Conservation (phyloP, 805 yeast species). For the Saturnispora besseyi region DNA sequence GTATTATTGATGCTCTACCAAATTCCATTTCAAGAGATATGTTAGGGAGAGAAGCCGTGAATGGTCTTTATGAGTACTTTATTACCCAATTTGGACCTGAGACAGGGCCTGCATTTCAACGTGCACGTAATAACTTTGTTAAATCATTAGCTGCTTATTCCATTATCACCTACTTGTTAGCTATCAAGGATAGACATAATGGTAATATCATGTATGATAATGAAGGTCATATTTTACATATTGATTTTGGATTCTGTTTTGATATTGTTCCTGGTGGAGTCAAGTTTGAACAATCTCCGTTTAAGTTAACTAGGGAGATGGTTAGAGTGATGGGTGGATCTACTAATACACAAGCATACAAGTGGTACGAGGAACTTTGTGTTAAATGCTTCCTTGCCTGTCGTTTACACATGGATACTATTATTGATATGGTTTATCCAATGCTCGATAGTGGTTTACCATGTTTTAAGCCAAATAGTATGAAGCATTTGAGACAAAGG, state of each 20-base stretch:
- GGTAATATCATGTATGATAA: constrained; percentile 97
- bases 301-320: constrained; percentile 95
- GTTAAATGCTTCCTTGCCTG: constrained; percentile 85
- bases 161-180: constrained; percentile 79
- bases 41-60: constrained; percentile 98
- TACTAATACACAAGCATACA: constrained; percentile 72
- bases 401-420: constrained; percentile 79
- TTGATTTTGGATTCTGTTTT: constrained; percentile 97
- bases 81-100: constrained; percentile 93
- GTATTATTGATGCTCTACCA: constrained; percentile 96
- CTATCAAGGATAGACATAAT: constrained; percentile 95
- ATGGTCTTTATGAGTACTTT: constrained; percentile 89
- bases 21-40: constrained; percentile 93
- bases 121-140: constrained; percentile 85
- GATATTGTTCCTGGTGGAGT: constrained; percentile 99
- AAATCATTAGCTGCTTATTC: constrained; percentile 94
- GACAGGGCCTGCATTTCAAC: constrained; percentile 77
- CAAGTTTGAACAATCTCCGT: constrained; percentile 95
- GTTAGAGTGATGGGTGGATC: constrained; percentile 93
- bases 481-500: constrained; percentile 64
- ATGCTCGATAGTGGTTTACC: constrained; percentile 96
- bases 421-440: constrained; percentile 77
- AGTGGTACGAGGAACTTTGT: constrained; percentile 92
- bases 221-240: constrained; percentile 89
- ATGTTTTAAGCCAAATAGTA: constrained; percentile 85